phyloP scores from a whole-genome alignment of 805 yeast genomes.

The Metschnikowia kunwiensis region DNA sequence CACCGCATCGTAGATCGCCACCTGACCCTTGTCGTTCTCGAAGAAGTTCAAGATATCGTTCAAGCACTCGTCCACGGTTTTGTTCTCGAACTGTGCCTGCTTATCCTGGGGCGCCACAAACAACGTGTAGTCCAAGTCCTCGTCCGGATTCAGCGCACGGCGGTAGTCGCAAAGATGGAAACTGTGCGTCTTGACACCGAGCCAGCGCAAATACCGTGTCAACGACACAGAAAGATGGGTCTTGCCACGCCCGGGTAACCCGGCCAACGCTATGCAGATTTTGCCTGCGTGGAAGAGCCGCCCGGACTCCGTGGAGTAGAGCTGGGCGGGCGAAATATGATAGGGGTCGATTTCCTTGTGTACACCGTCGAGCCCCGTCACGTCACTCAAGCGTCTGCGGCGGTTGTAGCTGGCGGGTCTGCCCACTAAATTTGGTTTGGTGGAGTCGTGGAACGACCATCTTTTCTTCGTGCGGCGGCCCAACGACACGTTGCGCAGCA shows the following conservation, averaged over 20 bases:
- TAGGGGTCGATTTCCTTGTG: slow-evolving; percentile 60
- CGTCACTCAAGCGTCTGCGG: slow-evolving; percentile 38
- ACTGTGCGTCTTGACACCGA: slow-evolving; percentile 83
- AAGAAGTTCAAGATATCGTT: slow-evolving; percentile 70
- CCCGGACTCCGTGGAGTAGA: slow-evolving; percentile 90
- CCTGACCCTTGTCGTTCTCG: slow-evolving; percentile 78
- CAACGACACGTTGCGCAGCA: slow-evolving; percentile 26
- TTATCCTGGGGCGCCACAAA: slow-evolving; percentile 48
- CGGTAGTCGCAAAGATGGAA: slow-evolving; percentile 86
- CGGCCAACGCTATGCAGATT: slow-evolving; percentile 82
- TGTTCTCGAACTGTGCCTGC: slow-evolving; percentile 45
- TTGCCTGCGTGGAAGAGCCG: slow-evolving; percentile 94
- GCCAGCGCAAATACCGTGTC: slow-evolving; percentile 91
- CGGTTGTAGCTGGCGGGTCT: slow-evolving; percentile 27
- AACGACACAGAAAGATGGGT: slow-evolving; percentile 89
- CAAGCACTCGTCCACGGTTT: slow-evolving; percentile 61
- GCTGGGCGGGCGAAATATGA: slow-evolving; percentile 85
- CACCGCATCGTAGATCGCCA: slow-evolving; percentile 94
- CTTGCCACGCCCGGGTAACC: slow-evolving; percentile 94
- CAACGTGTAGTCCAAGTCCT: slow-evolving; percentile 62
- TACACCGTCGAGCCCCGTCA: slow-evolving; percentile 51
- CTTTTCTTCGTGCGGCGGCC: slow-evolving; percentile 38
- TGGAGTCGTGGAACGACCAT: slow-evolving; percentile 41
- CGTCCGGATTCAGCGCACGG: slow-evolving; percentile 46
- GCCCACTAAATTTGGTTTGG: slow-evolving; percentile 38